Evolutionary conservation across 129 eudicot species (phyloP).

Genomic region (Tagetes patula): DNA sequence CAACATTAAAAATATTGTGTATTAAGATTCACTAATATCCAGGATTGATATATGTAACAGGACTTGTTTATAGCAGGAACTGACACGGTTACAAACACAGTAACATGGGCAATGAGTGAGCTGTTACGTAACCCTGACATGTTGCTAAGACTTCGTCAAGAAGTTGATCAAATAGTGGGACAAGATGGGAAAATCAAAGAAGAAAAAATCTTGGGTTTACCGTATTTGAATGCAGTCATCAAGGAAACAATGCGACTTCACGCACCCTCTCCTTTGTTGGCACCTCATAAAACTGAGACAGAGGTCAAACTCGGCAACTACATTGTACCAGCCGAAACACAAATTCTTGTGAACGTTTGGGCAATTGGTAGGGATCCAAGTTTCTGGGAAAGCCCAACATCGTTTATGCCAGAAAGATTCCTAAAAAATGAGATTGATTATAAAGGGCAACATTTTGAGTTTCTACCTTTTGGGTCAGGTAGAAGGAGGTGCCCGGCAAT

Average conservation of each 20-base stretch:
- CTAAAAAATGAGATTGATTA: conserved; percentile 19
- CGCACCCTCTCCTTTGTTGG: conserved; percentile 29
- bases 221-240: conserved; percentile 36
- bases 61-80: conserved; percentile 47
- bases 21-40: not conserved
- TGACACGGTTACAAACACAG: conserved; percentile 37
- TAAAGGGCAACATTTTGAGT: conserved; percentile 40
- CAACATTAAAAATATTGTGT: not conserved
- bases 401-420: conserved; percentile 45
- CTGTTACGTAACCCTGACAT: conserved; percentile 27
- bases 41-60: not conserved
- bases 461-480: conserved; percentile 50
- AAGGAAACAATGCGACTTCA: conserved; percentile 45
- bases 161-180: conserved; percentile 30
- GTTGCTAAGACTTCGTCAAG: conserved; percentile 32
- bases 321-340: conserved; percentile 31
- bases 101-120: conserved; percentile 49
- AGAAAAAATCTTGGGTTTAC: conserved; percentile 28
- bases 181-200: conserved; percentile 32
- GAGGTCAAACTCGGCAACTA: conserved; percentile 26
- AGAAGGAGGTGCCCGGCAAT: conserved; percentile 49
- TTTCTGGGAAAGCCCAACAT: conserved; percentile 30
- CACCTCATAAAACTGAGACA: conserved; percentile 34
- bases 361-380: conserved; percentile 39
- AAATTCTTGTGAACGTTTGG: conserved; percentile 37